Base-by-base conservation (phyloP, 192 early-diverging fungal species). In the Coemansia sp. region DNA sequence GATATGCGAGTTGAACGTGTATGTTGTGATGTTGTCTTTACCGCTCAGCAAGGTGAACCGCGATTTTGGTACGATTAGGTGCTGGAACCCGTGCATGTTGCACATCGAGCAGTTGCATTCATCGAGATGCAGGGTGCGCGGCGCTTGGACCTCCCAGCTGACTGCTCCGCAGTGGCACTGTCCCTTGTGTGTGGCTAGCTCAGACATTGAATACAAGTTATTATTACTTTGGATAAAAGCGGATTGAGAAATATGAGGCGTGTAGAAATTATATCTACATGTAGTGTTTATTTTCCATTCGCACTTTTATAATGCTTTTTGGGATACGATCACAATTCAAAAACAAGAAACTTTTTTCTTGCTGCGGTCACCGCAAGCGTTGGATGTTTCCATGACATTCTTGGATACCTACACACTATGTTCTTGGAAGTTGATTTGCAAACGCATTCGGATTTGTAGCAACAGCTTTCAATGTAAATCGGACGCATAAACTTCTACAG, bases 1-100 rank as follows among this genome's bases (percentile, higher is more conserved):
- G n/a, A 67, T 50, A 23, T 69, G 66, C 50, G 81, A 71, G 59
- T 74, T 74, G 49, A 82, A 82, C n/a, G 77, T 73, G 50, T 82
- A 82, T 45, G 67, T 67, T 24, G 70, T 61, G 12, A 81, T 53
- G 19, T 58, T 67, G 54, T 78, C 64, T 21, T 61, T 13, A 39
- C 74, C 74, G 0, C 64, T 43, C 13, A 64, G 57, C 22, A 78
- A 57, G 27, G 46, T 63, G 21, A 78, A 71, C 7, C 61, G 50
- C 11, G 68, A 54, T 37, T 55, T 60, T 2, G 68, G 64, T 22
- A 78, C 74, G 5, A 67, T 78, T 11, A 78, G 54, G 43, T 78
- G 74, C 50, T 64, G 68, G 55, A 67, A 78, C 2, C 74, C 74
- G 53, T 67, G 40, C 57, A 70, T 55, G 1, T 64, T 41, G 58